Percentiles rank a stretch among this genome's conserved stretches.
Evolutionary conservation across 768 basidiomycete species (phyloP).

Genomic region (Rhodotorula taiwanensis): DNA sequence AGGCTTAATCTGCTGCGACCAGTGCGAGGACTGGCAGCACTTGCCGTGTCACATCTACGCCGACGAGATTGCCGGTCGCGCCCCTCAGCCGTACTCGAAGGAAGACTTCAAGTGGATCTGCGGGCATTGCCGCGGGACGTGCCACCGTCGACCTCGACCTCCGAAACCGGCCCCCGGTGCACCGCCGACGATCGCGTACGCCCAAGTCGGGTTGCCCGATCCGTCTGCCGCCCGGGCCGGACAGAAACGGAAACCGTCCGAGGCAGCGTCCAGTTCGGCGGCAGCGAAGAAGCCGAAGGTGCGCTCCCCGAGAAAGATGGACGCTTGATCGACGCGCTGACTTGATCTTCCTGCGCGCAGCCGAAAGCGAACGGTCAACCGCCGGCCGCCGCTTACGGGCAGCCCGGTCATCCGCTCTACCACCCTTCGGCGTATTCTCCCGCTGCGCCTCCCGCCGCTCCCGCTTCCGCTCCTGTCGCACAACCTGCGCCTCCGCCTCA

Average conservation of each 20-base stretch:
- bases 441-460: background rate
- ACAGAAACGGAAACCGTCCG: slow-evolving; percentile 3
- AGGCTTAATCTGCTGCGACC: slow-evolving; percentile 46
- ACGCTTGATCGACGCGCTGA: too few relatives aligned
- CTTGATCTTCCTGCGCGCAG: background rate
- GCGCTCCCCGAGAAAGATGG: background rate
- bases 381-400: slow-evolving; percentile 21
- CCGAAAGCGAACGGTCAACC: background rate
- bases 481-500: background rate
- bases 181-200: background rate
- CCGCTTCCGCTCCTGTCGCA: background rate
- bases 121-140: slow-evolving; percentile 7
- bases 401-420: slow-evolving; percentile 23
- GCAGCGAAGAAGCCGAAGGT: slow-evolving; percentile 18
- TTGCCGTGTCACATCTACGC: slow-evolving; percentile 44
- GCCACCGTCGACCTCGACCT: slow-evolving; percentile 8
- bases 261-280: background rate
- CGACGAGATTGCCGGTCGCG: slow-evolving; percentile 41
- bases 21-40: slow-evolving; percentile 48
- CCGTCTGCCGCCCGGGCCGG: background rate
- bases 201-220: background rate
- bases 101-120: slow-evolving; percentile 42
- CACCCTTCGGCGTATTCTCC: slow-evolving; percentile 28
- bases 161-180: slow-evolving; percentile 12
- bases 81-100: slow-evolving; percentile 43